phyloP scores from a whole-genome alignment of 1,284 basidiomycete species.

The Ceratobasidium theobromae region DNA sequence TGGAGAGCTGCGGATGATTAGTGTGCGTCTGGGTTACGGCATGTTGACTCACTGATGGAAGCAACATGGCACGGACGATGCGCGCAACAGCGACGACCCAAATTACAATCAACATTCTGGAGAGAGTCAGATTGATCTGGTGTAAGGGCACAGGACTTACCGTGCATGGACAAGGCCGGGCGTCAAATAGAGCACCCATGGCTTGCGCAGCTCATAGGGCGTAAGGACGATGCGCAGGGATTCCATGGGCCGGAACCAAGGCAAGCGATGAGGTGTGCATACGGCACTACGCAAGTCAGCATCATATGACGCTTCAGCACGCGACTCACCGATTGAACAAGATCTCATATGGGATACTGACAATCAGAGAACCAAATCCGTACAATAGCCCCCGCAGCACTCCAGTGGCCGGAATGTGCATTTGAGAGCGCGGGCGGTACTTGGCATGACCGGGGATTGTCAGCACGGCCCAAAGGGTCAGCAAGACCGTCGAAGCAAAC shows the following conservation, averaged over 20 bases:
- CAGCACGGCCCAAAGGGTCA: conserved; percentile 55
- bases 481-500: conserved; percentile 58
- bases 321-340: conserved; percentile 70
- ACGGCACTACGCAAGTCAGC: conserved; percentile 52
- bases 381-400: conserved; percentile 57
- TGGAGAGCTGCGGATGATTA: conserved; percentile 2
- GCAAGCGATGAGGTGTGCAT: conserved; percentile 81
- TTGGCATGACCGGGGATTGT: conserved; percentile 26
- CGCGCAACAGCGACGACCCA: conserved; percentile 70
- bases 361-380: conserved; percentile 65
- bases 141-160: conserved; percentile 4
- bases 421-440: conserved; percentile 40
- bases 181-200: conserved; percentile 80
- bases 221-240: conserved; percentile 76
- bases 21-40: not conserved
- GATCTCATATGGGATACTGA: conserved; percentile 77
- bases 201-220: conserved; percentile 75
- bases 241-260: conserved; percentile 61
- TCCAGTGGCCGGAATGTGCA: conserved; percentile 72
- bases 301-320: not conserved
- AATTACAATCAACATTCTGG: conserved; percentile 56
- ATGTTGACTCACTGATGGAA: conserved; percentile 50
- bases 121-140: not conserved
- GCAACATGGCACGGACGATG: conserved; percentile 62
- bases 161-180: conserved; percentile 77